These are phyloP conservation scores for Albatrellus ellisii DNA, from an alignment of 768 basidiomycete species.

Conservation along the genomic window DNA sequence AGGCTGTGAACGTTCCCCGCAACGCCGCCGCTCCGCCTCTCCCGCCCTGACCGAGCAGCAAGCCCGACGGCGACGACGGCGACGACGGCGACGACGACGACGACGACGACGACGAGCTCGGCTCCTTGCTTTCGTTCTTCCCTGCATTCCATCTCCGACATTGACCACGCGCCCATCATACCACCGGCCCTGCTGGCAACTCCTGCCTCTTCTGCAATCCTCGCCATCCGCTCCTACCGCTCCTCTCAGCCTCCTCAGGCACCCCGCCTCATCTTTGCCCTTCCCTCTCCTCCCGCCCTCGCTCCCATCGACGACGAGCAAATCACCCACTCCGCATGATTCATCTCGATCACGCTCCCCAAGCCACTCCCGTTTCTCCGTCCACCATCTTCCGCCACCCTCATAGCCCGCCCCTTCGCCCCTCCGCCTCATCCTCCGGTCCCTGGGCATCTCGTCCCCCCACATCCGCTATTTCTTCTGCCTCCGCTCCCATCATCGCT, in stretches of 20 bases:
- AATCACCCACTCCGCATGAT: no score
- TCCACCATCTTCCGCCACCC: background rate
- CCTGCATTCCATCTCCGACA: background rate
- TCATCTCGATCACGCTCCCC: background rate
- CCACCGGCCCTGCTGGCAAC: no score
- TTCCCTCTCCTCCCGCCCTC: no score
- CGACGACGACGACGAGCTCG: background rate
- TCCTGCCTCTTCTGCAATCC: background rate
- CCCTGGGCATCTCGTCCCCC: constrained; percentile 5
- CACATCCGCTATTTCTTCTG: background rate
- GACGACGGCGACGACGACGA: background rate
- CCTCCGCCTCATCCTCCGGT: background rate
- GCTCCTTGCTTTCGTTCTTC: background rate
- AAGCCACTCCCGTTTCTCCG: background rate
- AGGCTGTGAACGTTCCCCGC: no score
- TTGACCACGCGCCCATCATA: no score
- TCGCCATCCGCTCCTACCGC: background rate
- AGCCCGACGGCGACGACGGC: no score
- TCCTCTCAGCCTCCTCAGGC: no score
- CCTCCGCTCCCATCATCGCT: constrained; percentile 11
- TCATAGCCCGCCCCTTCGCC: no score
- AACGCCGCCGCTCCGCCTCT: background rate
- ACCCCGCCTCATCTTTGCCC: no score
- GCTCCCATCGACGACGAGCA: no score
- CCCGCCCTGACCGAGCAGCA: background rate